Percentiles rank a stretch among this genome's conserved stretches.
phyloP scores from a whole-genome alignment of 768 basidiomycete species.

The Pisolithus microcarpus region DNA sequence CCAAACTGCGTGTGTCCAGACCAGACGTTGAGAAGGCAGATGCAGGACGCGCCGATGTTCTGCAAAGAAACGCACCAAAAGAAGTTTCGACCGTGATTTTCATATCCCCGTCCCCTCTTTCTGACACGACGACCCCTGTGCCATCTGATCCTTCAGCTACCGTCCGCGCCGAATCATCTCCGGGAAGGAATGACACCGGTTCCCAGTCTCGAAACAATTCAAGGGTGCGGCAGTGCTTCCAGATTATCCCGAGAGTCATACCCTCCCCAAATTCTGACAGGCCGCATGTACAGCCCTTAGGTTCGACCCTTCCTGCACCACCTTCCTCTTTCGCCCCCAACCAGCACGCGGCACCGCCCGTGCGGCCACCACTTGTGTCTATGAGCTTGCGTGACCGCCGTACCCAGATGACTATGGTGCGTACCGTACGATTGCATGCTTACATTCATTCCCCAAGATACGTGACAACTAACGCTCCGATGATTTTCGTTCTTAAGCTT shows the following conservation, averaged over 20 bases:
- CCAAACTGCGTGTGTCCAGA: no score
- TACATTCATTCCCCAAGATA: not conserved
- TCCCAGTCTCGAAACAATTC: not conserved
- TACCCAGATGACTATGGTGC: slow-evolving; percentile 23
- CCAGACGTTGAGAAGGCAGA: no score
- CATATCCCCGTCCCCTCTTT: no score
- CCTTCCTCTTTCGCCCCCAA: not conserved
- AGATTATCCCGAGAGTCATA: not conserved
- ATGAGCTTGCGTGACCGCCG: slow-evolving; percentile 28
- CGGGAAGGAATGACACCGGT: no score
- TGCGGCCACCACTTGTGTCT: slow-evolving; percentile 13
- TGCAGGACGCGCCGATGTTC: no score
- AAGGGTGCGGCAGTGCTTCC: not conserved
- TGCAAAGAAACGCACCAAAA: no score
- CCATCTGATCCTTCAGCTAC: no score
- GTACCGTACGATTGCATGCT: slow-evolving; percentile 4
- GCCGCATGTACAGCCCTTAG: not conserved
- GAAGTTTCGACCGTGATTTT: no score
- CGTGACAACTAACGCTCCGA: not conserved
- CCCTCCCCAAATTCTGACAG: not conserved
- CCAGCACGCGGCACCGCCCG: not conserved
- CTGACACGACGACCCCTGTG: no score
- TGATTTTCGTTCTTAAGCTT: slow-evolving; percentile 11
- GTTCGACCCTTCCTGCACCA: not conserved
- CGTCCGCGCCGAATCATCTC: no score